These are phyloP conservation scores for Pharus latifolius DNA, from an alignment of 176 grass and related monocot genomes.

Conservation along the genomic window DNA sequence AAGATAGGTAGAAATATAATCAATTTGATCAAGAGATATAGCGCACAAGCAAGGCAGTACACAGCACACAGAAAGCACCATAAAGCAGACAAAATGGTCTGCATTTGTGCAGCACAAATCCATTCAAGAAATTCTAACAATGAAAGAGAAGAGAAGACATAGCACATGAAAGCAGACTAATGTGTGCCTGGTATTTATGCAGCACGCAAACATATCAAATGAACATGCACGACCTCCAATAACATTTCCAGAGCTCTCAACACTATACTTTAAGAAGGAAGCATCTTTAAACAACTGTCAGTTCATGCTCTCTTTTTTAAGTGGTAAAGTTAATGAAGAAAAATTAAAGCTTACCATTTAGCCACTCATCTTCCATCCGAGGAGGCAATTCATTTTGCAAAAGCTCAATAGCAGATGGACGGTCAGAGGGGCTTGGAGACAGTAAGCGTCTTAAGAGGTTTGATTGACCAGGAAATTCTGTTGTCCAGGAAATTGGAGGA, in stretches of 20 bases:
- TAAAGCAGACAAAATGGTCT: not conserved
- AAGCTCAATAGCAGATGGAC: constrained; percentile 85
- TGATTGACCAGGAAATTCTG: constrained; percentile 54
- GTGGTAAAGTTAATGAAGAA: not conserved
- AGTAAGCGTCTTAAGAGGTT: constrained; percentile 52
- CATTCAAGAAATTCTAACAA: constrained; percentile 3
- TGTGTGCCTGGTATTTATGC: not conserved
- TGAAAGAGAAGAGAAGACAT: not conserved
- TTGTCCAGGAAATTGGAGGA: constrained; percentile 55
- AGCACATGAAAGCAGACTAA: not conserved
- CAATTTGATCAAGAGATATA: not conserved
- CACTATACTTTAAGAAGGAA: not conserved
- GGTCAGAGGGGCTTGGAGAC: constrained; percentile 66
- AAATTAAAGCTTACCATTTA: constrained; percentile 64
- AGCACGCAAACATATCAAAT: not conserved
- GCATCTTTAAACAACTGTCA: not conserved
- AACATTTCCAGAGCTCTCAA: too few species aligned
- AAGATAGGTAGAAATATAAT: too few species aligned
- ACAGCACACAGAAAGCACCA: not conserved
- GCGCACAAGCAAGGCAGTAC: not conserved
- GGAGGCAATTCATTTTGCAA: constrained; percentile 88
- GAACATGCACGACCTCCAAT: not conserved
- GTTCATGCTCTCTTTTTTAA: not conserved
- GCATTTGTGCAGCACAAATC: not conserved
- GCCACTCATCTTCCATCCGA: constrained; percentile 91